Conservation (phyloP, 2,329 filamentous ascomycete species). For the Cryphonectria japonica region DNA sequence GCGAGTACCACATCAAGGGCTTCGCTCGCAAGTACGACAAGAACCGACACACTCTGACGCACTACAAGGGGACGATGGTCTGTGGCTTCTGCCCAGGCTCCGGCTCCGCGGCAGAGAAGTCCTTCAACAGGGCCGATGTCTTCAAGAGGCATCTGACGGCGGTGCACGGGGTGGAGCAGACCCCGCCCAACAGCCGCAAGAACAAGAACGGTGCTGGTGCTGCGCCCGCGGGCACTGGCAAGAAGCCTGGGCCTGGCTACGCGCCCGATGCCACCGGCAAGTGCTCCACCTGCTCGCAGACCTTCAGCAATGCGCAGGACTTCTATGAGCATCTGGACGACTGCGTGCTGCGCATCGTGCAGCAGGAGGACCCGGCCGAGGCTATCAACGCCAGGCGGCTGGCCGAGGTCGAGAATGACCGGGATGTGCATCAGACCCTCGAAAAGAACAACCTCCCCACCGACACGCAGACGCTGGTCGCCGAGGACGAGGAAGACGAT, state of each 20-base stretch:
- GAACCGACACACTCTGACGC: conserved; percentile 89
- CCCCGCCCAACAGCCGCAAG: conserved; percentile 87
- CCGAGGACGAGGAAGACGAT: conserved; percentile 50
- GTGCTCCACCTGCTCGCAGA: conserved; percentile 91
- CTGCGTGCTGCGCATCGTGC: conserved; percentile 72
- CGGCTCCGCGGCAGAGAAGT: conserved; percentile 88
- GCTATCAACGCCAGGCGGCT: conserved; percentile 70
- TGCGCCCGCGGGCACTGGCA: conserved; percentile 47
- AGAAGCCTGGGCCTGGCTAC: conserved; percentile 69
- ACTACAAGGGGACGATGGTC: conserved; percentile 97
- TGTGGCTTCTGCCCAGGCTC: conserved; percentile 93
- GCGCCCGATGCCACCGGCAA: conserved; percentile 84
- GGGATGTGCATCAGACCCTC: conserved; percentile 63
- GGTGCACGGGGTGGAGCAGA: conserved; percentile 91
- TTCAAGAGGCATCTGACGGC: conserved; percentile 94
- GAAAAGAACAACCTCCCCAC: conserved; percentile 66
- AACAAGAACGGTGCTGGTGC: conserved; percentile 49
- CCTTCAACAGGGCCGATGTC: conserved; percentile 92
- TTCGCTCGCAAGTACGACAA: conserved; percentile 97
- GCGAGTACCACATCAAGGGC: conserved; percentile 89
- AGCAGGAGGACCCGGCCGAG: conserved; percentile 71
- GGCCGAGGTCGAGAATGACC: conserved; percentile 67
- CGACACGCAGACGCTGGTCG: conserved; percentile 38
- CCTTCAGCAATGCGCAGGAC: conserved; percentile 91
- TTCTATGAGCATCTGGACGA: conserved; percentile 97